Evolutionary conservation across 2,329 filamentous ascomycete species (phyloP), one percentile per base, ranked within the genome.

Genomic region (Alternaria ventricosa): DNA sequence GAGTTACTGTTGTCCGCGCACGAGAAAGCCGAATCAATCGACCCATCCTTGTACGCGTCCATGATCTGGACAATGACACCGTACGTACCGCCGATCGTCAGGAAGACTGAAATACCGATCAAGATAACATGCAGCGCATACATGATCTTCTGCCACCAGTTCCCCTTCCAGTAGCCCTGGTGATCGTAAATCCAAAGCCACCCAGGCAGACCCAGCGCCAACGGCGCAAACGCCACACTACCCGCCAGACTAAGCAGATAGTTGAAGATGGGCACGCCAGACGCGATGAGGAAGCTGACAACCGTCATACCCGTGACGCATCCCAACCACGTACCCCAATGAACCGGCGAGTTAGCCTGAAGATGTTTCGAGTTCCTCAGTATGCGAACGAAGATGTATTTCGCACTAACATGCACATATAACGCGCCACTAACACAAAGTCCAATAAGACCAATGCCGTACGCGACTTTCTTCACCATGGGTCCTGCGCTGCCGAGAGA

Each of bases 401-500:
- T 88, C 1, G 85, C 82, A 1, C 83, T 83, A 10, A 87, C 79
- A 71, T 87, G 85, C 13, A 84, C 71, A 66, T 84, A 85, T 1
- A 85, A 68, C 45, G 80, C 80, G 1, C 79, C 82, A 55, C 82
- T 83, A 44, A 89, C 84, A 28, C 86, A 77, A 5, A 90, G 79
- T 2, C 87, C 87, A 5, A 85, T 79, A 9, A 90, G 58, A 30
- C 68, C 88, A 47, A 90, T 81, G 3, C 88, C 88, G 68, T 90
- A 90, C 0, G 87, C 78, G 0, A 89, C 82, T 74, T 87, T 89
- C 79, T 90, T 89, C 67, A 90, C 80, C 0, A 82, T 84, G 5
- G 81, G 80, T 10, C 88, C 88, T 0, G 88, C 88, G 41, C 84
- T 87, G 15, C 88, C 88, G 0, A 90, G 83, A 1, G 87, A 87